Base-by-base conservation (phyloP, 805 yeast species). In the Debaryomyces tyrocola region DNA sequence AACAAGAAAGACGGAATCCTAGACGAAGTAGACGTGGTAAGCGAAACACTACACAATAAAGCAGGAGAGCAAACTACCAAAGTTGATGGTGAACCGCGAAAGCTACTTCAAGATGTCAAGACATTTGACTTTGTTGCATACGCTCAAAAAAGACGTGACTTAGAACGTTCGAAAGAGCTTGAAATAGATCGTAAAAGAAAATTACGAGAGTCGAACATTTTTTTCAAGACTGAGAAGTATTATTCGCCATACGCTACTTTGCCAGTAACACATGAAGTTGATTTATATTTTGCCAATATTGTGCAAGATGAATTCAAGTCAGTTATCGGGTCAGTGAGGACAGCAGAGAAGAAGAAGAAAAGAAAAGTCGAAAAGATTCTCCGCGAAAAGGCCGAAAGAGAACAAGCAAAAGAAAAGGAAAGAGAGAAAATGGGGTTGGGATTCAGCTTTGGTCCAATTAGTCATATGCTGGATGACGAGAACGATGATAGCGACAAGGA, bases 41-140 rank as follows among this genome's bases (percentile, higher is more conserved):
- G 33, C 4, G 34, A 33, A 21, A 31, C 20, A 24, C 36, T 36
- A 34, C 24, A 17, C 6, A 34, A 40, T 8, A n/a, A 41, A 20
- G 8, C 21, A 31, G 17, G 50, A 38, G 31, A 44, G 44, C 4
- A 47, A 6, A 12, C 11, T 11, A 5, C 24, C 2, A 8, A 18
- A 34, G 9, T 24, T 35, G 40, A 14, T n/a, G 27, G 12, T n/a
- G 43, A 24, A 5, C 34, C 7, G 6, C 34, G 17, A 2, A 31
- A 31, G 9, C 11, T 11, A 31, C 14, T n/a, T 12, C 18, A 10
- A 33, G 31, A 39, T 21, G 24, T 12, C 11, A 58, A 56, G 28
- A 20, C 46, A 11, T 79, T 84, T 50, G 84, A 85, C 62, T 72
- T 87, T 34, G 79, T 73, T 11, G 80, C 68, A 35, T 83, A 82